Conservation (phyloP, 2,329 filamentous ascomycete genomes). For the Daldinia sp. region DNA sequence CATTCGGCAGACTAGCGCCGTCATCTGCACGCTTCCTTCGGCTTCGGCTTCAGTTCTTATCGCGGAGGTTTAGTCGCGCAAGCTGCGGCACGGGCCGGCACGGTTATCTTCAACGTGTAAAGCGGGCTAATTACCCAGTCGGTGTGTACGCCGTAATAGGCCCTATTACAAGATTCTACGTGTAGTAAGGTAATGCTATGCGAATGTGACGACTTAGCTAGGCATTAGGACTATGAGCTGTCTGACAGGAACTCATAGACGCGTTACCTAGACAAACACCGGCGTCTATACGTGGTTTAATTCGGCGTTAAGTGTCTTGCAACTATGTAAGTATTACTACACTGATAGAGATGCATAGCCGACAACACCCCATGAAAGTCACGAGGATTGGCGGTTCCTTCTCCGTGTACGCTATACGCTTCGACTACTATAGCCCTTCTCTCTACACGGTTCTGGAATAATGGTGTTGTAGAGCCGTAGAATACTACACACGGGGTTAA, state of each 20-base stretch:
- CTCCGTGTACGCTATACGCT: slow-evolving; percentile 11
- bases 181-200: slow-evolving; percentile 4
- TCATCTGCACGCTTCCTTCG: slow-evolving; percentile 19
- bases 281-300: background rate
- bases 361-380: background rate
- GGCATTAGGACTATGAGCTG: background rate
- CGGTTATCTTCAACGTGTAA: slow-evolving; percentile 16
- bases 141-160: background rate
- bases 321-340: slow-evolving; percentile 8
- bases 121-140: background rate
- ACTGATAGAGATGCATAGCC: background rate
- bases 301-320: slow-evolving; percentile 4
- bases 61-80: background rate
- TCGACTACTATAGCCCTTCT: background rate
- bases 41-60: slow-evolving; percentile 10
- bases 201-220: background rate
- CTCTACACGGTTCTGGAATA: background rate
- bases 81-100: slow-evolving; percentile 26
- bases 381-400: slow-evolving; percentile 9
- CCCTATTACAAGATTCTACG: slow-evolving; percentile 6
- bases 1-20: slow-evolving; percentile 21
- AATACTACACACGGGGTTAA: background rate
- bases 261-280: background rate
- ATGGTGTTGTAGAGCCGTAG: background rate
- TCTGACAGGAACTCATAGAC: background rate